phyloP scores from a whole-genome alignment of 2,329 filamentous ascomycete genomes.

The Ophiocordyceps unilateralis region DNA sequence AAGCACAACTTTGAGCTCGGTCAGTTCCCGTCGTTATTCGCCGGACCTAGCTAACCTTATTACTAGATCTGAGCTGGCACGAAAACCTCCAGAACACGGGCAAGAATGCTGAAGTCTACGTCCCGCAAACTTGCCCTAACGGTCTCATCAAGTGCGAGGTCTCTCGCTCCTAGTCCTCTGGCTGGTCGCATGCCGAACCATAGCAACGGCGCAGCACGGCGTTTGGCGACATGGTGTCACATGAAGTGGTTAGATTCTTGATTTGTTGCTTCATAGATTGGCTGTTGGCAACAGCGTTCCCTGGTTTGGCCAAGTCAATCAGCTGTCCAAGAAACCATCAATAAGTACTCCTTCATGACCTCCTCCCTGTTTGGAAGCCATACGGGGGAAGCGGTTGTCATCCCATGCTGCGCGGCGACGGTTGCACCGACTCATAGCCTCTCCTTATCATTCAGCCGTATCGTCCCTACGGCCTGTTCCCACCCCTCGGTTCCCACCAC shows the following conservation, averaged over 20 bases:
- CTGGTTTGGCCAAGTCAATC: not conserved
- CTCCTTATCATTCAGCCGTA: conserved; percentile 29
- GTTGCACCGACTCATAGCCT: conserved; percentile 25
- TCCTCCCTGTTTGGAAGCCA: too few species aligned
- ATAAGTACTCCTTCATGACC: not conserved
- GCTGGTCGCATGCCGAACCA: not conserved
- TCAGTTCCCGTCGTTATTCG: conserved; percentile 25
- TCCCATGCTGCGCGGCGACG: not conserved
- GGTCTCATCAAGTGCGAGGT: conserved; percentile 93
- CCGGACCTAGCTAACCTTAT: not conserved
- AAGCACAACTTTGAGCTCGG: conserved; percentile 98
- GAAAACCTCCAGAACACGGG: conserved; percentile 90
- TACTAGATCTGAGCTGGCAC: conserved; percentile 85
- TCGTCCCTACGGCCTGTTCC: conserved; percentile 30
- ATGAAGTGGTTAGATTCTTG: not conserved
- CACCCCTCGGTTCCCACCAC: conserved; percentile 35
- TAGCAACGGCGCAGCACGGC: not conserved
- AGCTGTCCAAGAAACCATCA: not conserved
- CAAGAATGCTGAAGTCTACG: conserved; percentile 88
- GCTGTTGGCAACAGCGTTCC: not conserved
- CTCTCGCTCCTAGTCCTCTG: conserved; percentile 27
- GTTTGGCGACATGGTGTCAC: not conserved
- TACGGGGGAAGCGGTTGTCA: not conserved
- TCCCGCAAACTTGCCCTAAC: conserved; percentile 82
- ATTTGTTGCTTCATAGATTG: not conserved